Evolutionary conservation across 495 filamentous ascomycete species (phyloP).

Genomic region (Thozetella sp.): DNA sequence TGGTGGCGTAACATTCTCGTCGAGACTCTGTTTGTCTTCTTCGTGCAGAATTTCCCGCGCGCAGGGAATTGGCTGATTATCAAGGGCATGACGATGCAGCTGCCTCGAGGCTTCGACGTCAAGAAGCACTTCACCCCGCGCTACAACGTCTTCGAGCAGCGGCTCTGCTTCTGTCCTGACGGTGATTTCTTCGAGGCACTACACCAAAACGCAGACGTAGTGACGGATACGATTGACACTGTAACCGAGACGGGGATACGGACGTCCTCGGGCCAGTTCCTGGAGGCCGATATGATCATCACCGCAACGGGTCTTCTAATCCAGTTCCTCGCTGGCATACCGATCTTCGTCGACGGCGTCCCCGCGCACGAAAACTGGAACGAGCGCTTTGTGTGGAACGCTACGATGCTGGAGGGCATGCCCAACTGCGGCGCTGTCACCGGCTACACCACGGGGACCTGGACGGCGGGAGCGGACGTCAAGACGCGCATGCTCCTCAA

Average conservation of each 20-base stretch:
- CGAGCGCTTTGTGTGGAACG: conserved; percentile 55
- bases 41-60: conserved; percentile 49
- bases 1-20: conserved; percentile 33
- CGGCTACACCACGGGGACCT: conserved; percentile 58
- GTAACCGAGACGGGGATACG: conserved; percentile 61
- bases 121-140: conserved; percentile 72
- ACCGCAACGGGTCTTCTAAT: conserved; percentile 74
- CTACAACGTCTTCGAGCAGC: conserved; percentile 77
- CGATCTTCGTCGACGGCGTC: conserved; percentile 56
- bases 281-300: conserved; percentile 73
- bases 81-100: conserved; percentile 36
- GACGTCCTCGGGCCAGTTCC: conserved; percentile 54
- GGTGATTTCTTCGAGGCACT: conserved; percentile 73
- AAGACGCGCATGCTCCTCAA: conserved; percentile 30
- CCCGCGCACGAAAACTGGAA: conserved; percentile 52
- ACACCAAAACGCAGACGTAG: conserved; percentile 56
- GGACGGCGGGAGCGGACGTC: conserved; percentile 49
- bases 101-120: conserved; percentile 56
- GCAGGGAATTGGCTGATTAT: conserved; percentile 47
- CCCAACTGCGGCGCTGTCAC: conserved; percentile 34
- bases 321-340: conserved; percentile 50
- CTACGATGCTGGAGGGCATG: conserved; percentile 40
- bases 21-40: conserved; percentile 26
- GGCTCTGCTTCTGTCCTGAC: conserved; percentile 70
- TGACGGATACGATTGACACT: conserved; percentile 67